phyloP scores from a whole-genome alignment of 129 eudicot genomes.

The Tanacetum coccineum region DNA sequence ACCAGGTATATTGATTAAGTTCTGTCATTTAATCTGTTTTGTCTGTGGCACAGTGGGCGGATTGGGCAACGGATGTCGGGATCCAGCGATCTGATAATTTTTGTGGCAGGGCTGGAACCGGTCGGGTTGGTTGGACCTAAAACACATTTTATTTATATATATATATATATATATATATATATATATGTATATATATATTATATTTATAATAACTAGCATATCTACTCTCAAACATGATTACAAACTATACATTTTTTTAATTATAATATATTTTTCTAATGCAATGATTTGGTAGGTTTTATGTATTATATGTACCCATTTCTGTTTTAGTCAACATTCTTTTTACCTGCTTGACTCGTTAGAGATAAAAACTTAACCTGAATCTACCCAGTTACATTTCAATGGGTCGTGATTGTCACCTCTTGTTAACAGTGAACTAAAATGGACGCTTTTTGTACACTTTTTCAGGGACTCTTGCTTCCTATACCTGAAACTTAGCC shows the following conservation, averaged over 20 bases:
- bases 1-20: constrained; percentile 29
- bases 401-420: background rate
- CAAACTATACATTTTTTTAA: background rate
- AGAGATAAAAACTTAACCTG: background rate
- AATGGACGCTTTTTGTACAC: constrained; percentile 2
- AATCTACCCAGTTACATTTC: too few species aligned
- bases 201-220: background rate
- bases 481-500: constrained; percentile 47
- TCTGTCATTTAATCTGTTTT: background rate
- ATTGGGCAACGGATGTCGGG: constrained; percentile 1
- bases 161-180: too few species aligned
- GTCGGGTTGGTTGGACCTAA: background rate
- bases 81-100: background rate
- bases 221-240: background rate
- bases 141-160: background rate
- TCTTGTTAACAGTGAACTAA: background rate
- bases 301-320: background rate
- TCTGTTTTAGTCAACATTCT: background rate
- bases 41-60: background rate
- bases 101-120: background rate
- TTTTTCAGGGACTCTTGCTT: constrained; percentile 46
- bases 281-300: background rate
- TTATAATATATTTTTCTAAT: background rate
- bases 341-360: background rate
- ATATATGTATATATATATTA: too few species aligned